Evolutionary conservation across 495 filamentous ascomycete genomes (phyloP), one percentile per base, ranked within the genome.

Genomic region (Friedmanniomyces simplex): DNA sequence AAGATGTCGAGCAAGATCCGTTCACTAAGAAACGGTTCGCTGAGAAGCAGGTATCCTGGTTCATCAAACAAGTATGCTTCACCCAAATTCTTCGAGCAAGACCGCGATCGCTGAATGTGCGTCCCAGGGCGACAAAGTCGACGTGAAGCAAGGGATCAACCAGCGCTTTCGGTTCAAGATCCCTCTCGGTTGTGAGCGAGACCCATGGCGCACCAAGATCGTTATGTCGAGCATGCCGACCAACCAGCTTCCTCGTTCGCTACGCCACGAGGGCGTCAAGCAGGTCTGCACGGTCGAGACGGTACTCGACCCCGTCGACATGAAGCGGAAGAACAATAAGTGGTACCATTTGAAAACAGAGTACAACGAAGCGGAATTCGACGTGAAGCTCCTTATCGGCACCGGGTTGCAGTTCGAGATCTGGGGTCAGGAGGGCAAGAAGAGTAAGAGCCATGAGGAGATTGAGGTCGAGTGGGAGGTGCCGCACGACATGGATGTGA

Each of bases 391-490:
- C 16, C 18, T 50, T 5, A 24, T 58, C 5, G 55, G 55, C 14
- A 58, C 55, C 7, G 55, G 55, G 6, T 30, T 58, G n/a, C 12
- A 50, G 14, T 58, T 51, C 34, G 46, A 58, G 36, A 43, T 58
- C n/a, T 58, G 55, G 55, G 45, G 45, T 34, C 45, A 47, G 10
- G 43, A 47, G 11, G 43, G 43, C 43, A 47, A 22, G 20, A 47
- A 47, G 43, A 47, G 43, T 22, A 47, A 47, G 43, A 47, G 43
- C 43, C 43, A 47, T 37, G 34, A 37, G 8, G n/a, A n/a, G n/a
- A n/a, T n/a, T n/a, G n/a, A n/a, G n/a, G n/a, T n/a, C n/a, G n/a
- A n/a, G n/a, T n/a, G n/a, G n/a, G n/a, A n/a, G n/a, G n/a, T n/a
- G n/a, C n/a, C n/a, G n/a, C n/a, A n/a, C n/a, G n/a, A n/a, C n/a